Conservation (phyloP, 169 alveolate genomes). For the Plasmodium berghei region DNA sequence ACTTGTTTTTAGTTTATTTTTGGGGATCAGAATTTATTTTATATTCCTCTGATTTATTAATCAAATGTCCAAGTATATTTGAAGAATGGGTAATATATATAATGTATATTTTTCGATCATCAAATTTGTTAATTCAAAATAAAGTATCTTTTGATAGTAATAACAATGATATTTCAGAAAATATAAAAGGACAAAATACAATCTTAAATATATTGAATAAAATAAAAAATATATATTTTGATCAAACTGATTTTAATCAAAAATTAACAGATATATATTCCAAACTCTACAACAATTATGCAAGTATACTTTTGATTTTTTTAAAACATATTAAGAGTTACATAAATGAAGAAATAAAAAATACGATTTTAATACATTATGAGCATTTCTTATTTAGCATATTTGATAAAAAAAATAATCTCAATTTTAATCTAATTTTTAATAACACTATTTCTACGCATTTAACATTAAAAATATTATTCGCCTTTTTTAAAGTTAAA, state of each 20-base stretch:
- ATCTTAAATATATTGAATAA: not conserved
- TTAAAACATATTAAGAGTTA: constrained; percentile 50
- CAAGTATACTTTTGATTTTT: constrained; percentile 6
- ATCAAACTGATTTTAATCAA: not conserved
- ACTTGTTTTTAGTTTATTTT: constrained; percentile 36
- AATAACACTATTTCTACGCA: constrained; percentile 19
- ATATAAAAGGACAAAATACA: too few species aligned
- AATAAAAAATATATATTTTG: not conserved
- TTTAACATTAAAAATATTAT: constrained; percentile 55
- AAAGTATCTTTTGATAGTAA: not conserved
- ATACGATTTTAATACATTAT: constrained; percentile 28
- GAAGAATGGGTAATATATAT: constrained; percentile 33
- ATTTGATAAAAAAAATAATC: constrained; percentile 31
- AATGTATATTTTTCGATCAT: constrained; percentile 19
- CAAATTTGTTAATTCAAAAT: constrained; percentile 4
- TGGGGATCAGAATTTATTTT: constrained; percentile 7
- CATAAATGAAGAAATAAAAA: constrained; percentile 39
- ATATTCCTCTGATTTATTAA: constrained; percentile 22
- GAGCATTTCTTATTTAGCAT: constrained; percentile 40
- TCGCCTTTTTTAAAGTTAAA: constrained; percentile 21
- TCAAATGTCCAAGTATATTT: constrained; percentile 36
- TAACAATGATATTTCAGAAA: not conserved
- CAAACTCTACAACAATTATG: constrained; percentile 24
- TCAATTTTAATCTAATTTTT: constrained; percentile 42
- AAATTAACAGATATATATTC: constrained; percentile 5